A percentile compares a stretch with the other conserved stretches of the same genome.
phyloP scores from a whole-genome alignment of 2,329 filamentous ascomycete genomes.

The Neopestalotiopsis clavispora region DNA sequence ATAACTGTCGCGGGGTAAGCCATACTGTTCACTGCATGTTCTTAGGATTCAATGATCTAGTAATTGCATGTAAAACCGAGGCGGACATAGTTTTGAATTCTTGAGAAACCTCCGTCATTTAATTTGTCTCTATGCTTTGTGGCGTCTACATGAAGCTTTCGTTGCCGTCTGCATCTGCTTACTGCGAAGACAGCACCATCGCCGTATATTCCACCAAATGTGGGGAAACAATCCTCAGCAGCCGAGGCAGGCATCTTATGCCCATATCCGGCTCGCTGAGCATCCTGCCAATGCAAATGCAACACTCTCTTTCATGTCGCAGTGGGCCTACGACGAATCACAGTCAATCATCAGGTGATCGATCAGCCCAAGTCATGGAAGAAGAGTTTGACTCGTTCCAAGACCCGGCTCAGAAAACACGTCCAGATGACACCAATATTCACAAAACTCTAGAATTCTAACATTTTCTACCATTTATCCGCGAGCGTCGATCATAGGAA shows the following conservation, averaged over 20 bases:
- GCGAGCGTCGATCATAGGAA: conserved; percentile 45
- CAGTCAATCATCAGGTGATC: too few relatives aligned
- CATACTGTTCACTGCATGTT: background rate
- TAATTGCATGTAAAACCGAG: background rate
- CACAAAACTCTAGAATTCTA: too few relatives aligned
- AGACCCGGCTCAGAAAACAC: too few relatives aligned
- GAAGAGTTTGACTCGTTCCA: too few relatives aligned
- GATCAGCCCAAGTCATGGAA: too few relatives aligned
- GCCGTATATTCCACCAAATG: background rate
- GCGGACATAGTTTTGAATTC: background rate
- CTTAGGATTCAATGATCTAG: background rate
- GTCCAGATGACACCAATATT: background rate
- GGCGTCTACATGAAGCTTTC: background rate
- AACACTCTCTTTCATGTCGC: background rate
- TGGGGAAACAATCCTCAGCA: background rate
- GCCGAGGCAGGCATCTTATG: background rate
- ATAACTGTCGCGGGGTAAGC: background rate
- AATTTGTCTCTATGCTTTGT: background rate
- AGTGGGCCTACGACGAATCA: too few relatives aligned
- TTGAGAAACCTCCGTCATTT: background rate
- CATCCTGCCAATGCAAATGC: background rate
- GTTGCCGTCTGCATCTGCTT: background rate
- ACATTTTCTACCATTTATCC: background rate
- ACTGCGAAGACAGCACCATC: background rate
- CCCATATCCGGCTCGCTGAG: background rate